phyloP scores from a whole-genome alignment of 2,329 filamentous ascomycete species.

The Colletotrichum simmondsii region DNA sequence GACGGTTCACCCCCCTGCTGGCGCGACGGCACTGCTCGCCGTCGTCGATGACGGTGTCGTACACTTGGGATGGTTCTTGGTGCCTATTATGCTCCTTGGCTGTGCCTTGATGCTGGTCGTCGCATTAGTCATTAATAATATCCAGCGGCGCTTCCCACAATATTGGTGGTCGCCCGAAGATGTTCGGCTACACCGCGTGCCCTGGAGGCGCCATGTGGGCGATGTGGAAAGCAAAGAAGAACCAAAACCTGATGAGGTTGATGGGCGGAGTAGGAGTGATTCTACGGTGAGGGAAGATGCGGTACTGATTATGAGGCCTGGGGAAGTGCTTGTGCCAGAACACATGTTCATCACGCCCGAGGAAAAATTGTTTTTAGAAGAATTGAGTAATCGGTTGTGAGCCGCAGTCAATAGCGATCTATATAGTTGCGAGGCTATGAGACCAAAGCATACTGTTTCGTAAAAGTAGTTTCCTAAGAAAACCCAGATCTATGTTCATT shows the following conservation, averaged over 20 bases:
- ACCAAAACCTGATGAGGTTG: neutral
- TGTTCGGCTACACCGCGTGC: constrained; percentile 1
- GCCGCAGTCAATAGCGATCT: neutral
- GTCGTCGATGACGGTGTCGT: constrained; percentile 67
- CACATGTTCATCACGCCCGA: constrained; percentile 50
- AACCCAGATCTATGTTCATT: constrained; percentile 1
- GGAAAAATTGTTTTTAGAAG: constrained; percentile 48
- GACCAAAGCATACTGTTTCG: neutral
- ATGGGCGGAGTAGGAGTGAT: constrained; percentile 12
- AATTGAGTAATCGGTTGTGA: constrained; percentile 46
- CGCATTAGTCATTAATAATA: constrained; percentile 75
- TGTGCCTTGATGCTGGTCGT: constrained; percentile 69
- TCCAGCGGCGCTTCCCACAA: constrained; percentile 72
- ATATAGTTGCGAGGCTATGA: neutral
- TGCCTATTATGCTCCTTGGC: constrained; percentile 72
- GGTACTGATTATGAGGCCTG: constrained; percentile 49
- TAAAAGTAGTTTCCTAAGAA: neutral
- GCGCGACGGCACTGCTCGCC: constrained; percentile 78
- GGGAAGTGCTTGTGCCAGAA: constrained; percentile 46
- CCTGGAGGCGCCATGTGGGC: constrained; percentile 4
- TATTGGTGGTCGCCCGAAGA: constrained; percentile 75
- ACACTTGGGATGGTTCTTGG: constrained; percentile 74
- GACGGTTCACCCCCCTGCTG: constrained; percentile 79
- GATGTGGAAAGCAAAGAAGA: constrained; percentile 11
- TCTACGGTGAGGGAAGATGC: constrained; percentile 27